phyloP scores from a whole-genome alignment of 2,329 filamentous ascomycete species.

The Leptographium procerum region DNA sequence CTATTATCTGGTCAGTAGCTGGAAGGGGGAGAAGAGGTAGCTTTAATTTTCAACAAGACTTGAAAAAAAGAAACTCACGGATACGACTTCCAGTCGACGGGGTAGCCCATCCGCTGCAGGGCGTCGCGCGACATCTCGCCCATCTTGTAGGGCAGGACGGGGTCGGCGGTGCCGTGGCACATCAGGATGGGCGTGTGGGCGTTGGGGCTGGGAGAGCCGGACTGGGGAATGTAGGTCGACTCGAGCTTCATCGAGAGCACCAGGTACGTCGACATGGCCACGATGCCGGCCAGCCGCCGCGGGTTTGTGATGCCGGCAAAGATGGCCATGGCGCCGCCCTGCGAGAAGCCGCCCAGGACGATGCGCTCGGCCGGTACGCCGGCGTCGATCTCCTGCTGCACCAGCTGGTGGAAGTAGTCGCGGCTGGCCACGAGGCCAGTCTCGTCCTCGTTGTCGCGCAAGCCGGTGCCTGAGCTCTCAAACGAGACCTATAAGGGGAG shows the following conservation, averaged over 20 bases:
- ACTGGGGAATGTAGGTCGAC: slow-evolving; percentile 23
- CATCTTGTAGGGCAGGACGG: slow-evolving; percentile 57
- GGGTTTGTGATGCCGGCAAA: slow-evolving; percentile 64
- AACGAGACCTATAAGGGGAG: slow-evolving; percentile 9
- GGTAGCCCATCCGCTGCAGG: slow-evolving; percentile 58
- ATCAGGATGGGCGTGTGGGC: slow-evolving; percentile 76
- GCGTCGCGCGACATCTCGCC: slow-evolving; percentile 56
- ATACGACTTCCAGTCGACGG: slow-evolving; percentile 68
- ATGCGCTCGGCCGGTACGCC: slow-evolving; percentile 77
- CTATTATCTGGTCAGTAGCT: slow-evolving; percentile 26
- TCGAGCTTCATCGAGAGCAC: slow-evolving; percentile 44
- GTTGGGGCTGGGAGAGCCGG: slow-evolving; percentile 32
- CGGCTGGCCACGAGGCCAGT: slow-evolving; percentile 61
- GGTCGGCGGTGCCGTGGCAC: slow-evolving; percentile 74
- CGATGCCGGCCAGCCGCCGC: slow-evolving; percentile 73
- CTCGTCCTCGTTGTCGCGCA: slow-evolving; percentile 39
- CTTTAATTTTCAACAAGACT: no score
- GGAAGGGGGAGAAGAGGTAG: neutral
- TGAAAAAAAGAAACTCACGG: slow-evolving; percentile 34
- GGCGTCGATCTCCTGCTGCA: slow-evolving; percentile 67
- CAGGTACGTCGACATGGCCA: slow-evolving; percentile 75
- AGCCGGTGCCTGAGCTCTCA: slow-evolving; percentile 16
- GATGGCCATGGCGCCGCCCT: slow-evolving; percentile 76
- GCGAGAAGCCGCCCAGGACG: slow-evolving; percentile 72
- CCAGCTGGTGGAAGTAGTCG: slow-evolving; percentile 66